phyloP scores from a whole-genome alignment of 2,329 filamentous ascomycete species.

The Penicillium sp. region DNA sequence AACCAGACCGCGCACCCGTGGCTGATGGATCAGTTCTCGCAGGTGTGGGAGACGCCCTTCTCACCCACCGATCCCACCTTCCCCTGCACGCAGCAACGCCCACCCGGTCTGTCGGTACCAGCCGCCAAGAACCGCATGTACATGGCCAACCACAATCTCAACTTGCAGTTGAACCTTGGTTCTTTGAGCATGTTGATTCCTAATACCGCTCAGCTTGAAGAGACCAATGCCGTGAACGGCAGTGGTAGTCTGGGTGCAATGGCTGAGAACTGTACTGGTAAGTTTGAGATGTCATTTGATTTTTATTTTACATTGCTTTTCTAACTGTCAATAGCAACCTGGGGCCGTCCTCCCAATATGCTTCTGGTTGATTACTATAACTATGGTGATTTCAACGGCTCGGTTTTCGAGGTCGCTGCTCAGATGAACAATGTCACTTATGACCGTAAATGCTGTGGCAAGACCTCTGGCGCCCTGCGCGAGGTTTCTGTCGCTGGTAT shows the following conservation, averaged over 20 bases:
- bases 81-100: slow-evolving; percentile 75
- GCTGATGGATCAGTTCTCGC: slow-evolving; percentile 81
- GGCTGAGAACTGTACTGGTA: slow-evolving; percentile 60
- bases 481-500: slow-evolving; percentile 19
- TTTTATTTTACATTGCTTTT: neutral
- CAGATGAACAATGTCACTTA: slow-evolving; percentile 71
- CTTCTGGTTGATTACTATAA: slow-evolving; percentile 87
- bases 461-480: slow-evolving; percentile 26
- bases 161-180: slow-evolving; percentile 69
- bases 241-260: slow-evolving; percentile 65
- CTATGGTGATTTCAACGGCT: slow-evolving; percentile 63
- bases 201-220: slow-evolving; percentile 65
- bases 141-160: slow-evolving; percentile 88
- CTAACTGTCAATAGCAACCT: slow-evolving; percentile 44
- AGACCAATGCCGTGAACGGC: slow-evolving; percentile 67
- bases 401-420: slow-evolving; percentile 73
- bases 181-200: slow-evolving; percentile 67
- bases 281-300: slow-evolving; percentile 14
- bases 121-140: slow-evolving; percentile 66
- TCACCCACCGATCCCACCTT: slow-evolving; percentile 67
- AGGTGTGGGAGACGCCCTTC: slow-evolving; percentile 90
- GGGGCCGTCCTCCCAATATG: slow-evolving; percentile 71
- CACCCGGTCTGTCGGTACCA: slow-evolving; percentile 59
- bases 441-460: slow-evolving; percentile 43
- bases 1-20: slow-evolving; percentile 77